Percentiles rank a stretch among this genome's conserved stretches.
Conservation (phyloP, 2,329 filamentous ascomycete species). For the Emericellopsis atlantica region DNA sequence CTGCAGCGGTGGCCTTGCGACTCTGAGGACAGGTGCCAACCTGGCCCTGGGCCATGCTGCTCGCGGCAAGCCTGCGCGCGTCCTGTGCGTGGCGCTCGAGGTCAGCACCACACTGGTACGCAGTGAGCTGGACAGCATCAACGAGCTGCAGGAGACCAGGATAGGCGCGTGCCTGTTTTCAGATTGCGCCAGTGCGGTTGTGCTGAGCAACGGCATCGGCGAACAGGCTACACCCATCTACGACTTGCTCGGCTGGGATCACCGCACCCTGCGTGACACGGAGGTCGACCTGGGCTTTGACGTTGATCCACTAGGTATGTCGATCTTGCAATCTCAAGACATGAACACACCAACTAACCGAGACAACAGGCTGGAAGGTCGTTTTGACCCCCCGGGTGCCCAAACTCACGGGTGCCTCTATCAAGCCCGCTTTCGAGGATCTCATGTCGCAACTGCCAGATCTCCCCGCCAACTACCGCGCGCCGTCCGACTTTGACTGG, state of each 20-base stretch:
- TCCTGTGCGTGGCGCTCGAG: conserved; percentile 54
- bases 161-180: conserved; percentile 58
- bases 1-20: conserved; percentile 51
- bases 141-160: conserved; percentile 44
- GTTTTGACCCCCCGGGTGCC: conserved; percentile 50
- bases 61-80: conserved; percentile 43
- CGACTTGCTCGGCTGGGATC: conserved; percentile 53
- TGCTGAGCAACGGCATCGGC: conserved; percentile 53
- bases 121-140: conserved; percentile 52
- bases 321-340: background rate
- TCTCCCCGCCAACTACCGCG: conserved; percentile 29
- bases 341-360: conserved; percentile 8
- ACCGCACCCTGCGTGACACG: conserved; percentile 48
- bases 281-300: conserved; percentile 53
- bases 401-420: conserved; percentile 34
- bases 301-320: conserved; percentile 44
- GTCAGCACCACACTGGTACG: conserved; percentile 48
- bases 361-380: conserved; percentile 46
- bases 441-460: conserved; percentile 34
- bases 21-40: conserved; percentile 51
- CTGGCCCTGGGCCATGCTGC: conserved; percentile 51
- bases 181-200: conserved; percentile 54
- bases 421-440: conserved; percentile 40
- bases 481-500: conserved; percentile 54
- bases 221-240: conserved; percentile 33